Base-by-base conservation (phyloP, 2,329 filamentous ascomycete genomes). In the Talaromyces sp. region DNA sequence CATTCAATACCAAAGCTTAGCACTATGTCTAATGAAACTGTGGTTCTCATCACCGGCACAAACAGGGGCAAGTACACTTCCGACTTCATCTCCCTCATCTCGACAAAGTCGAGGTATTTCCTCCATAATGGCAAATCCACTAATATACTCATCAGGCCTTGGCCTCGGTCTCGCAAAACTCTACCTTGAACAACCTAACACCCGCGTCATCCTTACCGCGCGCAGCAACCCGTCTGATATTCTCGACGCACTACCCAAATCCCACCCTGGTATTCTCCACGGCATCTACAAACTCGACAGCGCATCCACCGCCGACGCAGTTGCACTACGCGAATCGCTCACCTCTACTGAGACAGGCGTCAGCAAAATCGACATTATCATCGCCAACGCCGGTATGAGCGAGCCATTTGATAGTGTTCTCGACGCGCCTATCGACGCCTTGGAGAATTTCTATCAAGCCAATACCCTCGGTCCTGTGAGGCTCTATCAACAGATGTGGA, bases 401-500 rank as follows among this genome's bases (percentile, higher is more conserved):
- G 57, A 56, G 17, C 52, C 57, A 1, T 59, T 59, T 3, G 53
- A 35, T 7, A 37, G 21, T 5, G 15, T 59, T 10, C 52, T 59
- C 2, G 52, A 59, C 21, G 37, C 57, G 0, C 25, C 52, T 11
- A 52, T 59, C n/a, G 45, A 59, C 9, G 45, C 28, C 3, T 7
- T 59, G 1, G 45, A 51, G 28, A 43, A 21, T 6, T 28, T 59
- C 31, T 59, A 45, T 40, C 52, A 43, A 17, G 46, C 52, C 7
- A 59, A 59, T 13, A 36, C 57, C 7, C 53, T 56, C 1, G 57
- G 53, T 22, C 53, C 57, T n/a, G 5, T 59, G 15, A 21, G 39
- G 21, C n/a, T 59, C n/a, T 59, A 59, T 21, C 57, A 59, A 19
- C 52, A 59, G 21, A 45, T 59, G 6, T 59, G 57, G 57, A 33